Base-by-base conservation (phyloP, 2,329 filamentous ascomycete genomes). In the Leptographium procerum region DNA sequence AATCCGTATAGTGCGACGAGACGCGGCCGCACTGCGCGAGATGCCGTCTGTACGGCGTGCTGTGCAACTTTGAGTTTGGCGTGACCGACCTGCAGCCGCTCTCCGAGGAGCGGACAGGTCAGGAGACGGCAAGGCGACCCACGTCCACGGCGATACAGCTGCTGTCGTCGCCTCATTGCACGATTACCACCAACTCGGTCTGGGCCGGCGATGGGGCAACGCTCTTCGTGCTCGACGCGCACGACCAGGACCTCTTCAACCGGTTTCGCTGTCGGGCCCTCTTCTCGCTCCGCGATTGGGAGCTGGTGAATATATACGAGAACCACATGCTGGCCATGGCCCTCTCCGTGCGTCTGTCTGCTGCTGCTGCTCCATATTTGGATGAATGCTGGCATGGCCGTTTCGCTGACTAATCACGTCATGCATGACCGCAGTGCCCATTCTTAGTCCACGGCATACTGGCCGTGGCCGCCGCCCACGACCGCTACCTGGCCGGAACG, bases 361-460 rank as follows among this genome's bases (percentile, higher is more conserved):
- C 22, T 51, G 29, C n/a, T 16, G 31, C 31, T 33, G 31, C 31
- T 33, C 10, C 31, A 33, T 5, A n/a, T n/a, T n/a, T n/a, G n/a
- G n/a, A n/a, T n/a, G n/a, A n/a, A n/a, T n/a, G n/a, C n/a, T n/a
- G n/a, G n/a, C n/a, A n/a, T n/a, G n/a, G n/a, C n/a, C 31, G 31
- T 10, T 33, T 10, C 31, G 31, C 31, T 33, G 31, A 33, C 31
- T 10, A 10, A 33, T n/a, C 36, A 16, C 7, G 3, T 7, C 10
- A n/a, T 43, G 58, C 2, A 29, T 31, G 4, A 8, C 48, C 24
- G n/a, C 57, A 69, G 75, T 59, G 76, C 55, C 75, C 75, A 3
- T 75, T 66, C 47, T 62, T 78, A 22, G 76, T 77, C 74, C 75
- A 78, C 57, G 74, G 74, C 33, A 72, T 70, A 9, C 61, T 78